These are phyloP conservation scores for Suillus bovinus DNA, from an alignment of 768 basidiomycete species.

Conservation along the genomic window DNA sequence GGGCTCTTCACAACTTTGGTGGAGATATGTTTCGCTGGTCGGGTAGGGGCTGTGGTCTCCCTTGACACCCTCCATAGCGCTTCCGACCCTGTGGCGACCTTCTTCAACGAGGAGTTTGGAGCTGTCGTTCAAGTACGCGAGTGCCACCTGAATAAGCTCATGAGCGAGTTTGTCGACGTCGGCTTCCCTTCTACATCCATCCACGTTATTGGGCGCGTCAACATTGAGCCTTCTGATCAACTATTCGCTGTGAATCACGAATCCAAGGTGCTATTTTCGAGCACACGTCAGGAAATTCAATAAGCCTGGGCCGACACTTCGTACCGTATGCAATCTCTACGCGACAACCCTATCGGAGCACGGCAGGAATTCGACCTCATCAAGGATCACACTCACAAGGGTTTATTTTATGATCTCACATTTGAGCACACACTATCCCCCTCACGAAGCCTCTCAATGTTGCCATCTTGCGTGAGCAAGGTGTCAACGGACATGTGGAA, in stretches of 20 bases:
- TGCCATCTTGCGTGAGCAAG: conserved; percentile 95
- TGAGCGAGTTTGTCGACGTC: conserved; percentile 57
- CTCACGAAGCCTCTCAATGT: conserved; percentile 53
- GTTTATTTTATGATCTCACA: conserved; percentile 77
- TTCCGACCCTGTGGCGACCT: conserved; percentile 59
- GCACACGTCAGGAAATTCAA: conserved; percentile 72
- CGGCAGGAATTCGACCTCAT: conserved; percentile 84
- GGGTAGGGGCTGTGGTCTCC: conserved; percentile 74
- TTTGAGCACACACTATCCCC: conserved; percentile 44
- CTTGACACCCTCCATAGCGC: conserved; percentile 57
- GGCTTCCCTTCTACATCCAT: conserved; percentile 81
- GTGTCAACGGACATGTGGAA: conserved; percentile 96
- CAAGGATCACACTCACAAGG: conserved; percentile 50
- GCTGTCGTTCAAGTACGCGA: conserved; percentile 86
- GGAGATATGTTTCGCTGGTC: conserved; percentile 95
- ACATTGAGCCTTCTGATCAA: conserved; percentile 55
- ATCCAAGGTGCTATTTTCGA: conserved; percentile 55
- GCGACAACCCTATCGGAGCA: conserved; percentile 80
- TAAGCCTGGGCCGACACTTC: conserved; percentile 94
- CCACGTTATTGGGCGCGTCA: conserved; percentile 74
- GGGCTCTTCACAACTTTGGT: conserved; percentile 89
- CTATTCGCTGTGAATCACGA: conserved; percentile 59
- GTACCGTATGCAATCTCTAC: conserved; percentile 84
- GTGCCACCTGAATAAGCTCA: conserved; percentile 54
- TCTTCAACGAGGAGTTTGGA: conserved; percentile 97